phyloP scores from a whole-genome alignment of 345 rosid species.

The Mallotus nudiflorus region DNA sequence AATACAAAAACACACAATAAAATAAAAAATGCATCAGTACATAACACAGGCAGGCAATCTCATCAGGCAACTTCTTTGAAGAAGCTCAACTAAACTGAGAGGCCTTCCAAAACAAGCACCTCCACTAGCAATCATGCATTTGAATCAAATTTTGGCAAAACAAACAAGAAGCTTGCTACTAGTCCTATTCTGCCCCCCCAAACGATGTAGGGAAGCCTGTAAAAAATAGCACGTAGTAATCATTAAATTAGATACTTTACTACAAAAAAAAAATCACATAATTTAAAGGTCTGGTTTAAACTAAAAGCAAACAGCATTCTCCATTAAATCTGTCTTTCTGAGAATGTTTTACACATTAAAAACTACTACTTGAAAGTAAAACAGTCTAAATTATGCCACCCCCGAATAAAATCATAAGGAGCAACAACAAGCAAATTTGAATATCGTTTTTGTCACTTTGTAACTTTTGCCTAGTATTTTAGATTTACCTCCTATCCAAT shows the following conservation, averaged over 20 bases:
- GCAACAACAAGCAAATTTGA: conserved; percentile 15
- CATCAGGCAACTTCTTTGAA: conserved; percentile 20
- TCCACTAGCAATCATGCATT: conserved; percentile 30
- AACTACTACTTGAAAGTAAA: conserved; percentile 22
- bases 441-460: conserved; percentile 19
- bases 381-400: conserved; percentile 16
- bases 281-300: no score
- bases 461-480: conserved; percentile 12
- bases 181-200: conserved; percentile 35
- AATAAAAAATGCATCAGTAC: conserved; percentile 2
- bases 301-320: not conserved
- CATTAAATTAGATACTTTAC: conserved; percentile 23
- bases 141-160: conserved; percentile 22
- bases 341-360: conserved; percentile 29
- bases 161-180: conserved; percentile 24
- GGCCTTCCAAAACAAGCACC: conserved; percentile 33
- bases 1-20: not conserved
- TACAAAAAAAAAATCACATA: not conserved
- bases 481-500: conserved; percentile 17
- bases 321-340: conserved; percentile 21
- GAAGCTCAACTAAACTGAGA: conserved; percentile 28
- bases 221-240: conserved; percentile 33
- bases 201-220: conserved; percentile 46
- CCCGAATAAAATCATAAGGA: conserved; percentile 10
- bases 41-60: conserved; percentile 18